Base-by-base conservation (phyloP, 2,329 filamentous ascomycete species). In the Sporothrix pallida region DNA sequence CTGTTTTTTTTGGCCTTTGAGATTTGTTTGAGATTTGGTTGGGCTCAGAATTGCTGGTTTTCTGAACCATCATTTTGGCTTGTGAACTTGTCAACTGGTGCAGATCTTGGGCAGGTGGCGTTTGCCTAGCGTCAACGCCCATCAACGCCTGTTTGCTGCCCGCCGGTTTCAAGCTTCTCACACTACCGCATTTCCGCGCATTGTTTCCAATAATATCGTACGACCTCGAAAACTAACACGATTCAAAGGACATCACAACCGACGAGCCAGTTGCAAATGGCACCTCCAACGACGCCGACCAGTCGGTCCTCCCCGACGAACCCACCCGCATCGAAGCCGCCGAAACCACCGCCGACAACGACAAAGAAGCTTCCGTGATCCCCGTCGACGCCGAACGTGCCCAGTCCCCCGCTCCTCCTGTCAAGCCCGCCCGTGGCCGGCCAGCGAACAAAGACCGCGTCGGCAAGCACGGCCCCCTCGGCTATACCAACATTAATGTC, bases 401-500 rank as follows among this genome's bases (percentile, higher is more conserved):
- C 12, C 15, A n/a, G 7, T 20, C 65, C 1, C 6, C 46, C 12
- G 8, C 23, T 37, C 60, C 60, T 12, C 13, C 37, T 42, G 26
- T 26, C 20, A 23, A 42, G 3, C 31, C 23, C 17, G 31, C 68
- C 52, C 68, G 52, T 8, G 68, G 68, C 50, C 50, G 68, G 48
- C 68, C 68, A 52, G 52, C 68, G 2, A 60, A 60, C 48, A 69
- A 37, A 37, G 37, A 52, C 37, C 67, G 69, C 15, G n/a, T 50
- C 3, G 44, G 42, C 1, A 63, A 46, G 9, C 48, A 58, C 46
- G 46, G 67, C 50, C 26, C 60, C 7, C 50, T 65, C 26, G 69
- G 72, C 44, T 76, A 77, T 15, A 75, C 76, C 5, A 65, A 75
- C 3, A 63, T 75, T 0, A 72, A 71, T 10, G 48, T 76, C 0